These are phyloP conservation scores for Tillandsia leiboldiana DNA, from an alignment of 176 grass and related monocot species.

Conservation along the genomic window DNA sequence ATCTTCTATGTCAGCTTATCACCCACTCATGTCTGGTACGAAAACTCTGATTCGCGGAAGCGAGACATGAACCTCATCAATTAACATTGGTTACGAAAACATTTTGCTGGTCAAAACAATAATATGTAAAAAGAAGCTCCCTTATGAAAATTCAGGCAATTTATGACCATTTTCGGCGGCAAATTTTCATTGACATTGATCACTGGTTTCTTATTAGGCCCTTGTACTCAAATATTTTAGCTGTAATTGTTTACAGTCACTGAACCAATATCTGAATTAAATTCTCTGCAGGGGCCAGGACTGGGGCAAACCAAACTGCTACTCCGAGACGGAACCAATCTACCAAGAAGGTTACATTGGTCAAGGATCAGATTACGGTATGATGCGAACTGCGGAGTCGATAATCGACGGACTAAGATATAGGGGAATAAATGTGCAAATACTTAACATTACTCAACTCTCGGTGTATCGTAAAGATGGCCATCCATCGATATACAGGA, in stretches of 20 bases:
- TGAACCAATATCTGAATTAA: no score
- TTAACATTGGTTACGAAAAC: no score
- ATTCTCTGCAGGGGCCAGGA: conserved; percentile 28
- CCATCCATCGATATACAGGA: conserved; percentile 48
- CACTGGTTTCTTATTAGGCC: no score
- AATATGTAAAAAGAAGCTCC: no score
- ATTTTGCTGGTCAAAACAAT: no score
- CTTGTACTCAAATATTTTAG: no score
- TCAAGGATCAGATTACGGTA: conserved; percentile 38
- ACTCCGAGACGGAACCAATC: conserved; percentile 48
- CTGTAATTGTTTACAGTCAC: no score
- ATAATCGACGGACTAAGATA: conserved; percentile 22
- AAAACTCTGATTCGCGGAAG: neutral
- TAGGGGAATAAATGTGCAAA: conserved; percentile 43
- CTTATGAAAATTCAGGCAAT: no score
- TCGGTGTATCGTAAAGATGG: conserved; percentile 66
- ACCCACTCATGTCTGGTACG: conserved; percentile 20
- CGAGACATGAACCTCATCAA: no score
- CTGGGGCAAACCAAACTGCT: conserved; percentile 63
- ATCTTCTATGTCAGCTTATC: conserved; percentile 26
- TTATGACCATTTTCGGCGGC: no score
- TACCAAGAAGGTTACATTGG: conserved; percentile 20
- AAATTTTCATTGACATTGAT: no score
- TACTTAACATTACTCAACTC: conserved; percentile 61
- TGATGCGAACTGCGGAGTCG: conserved; percentile 38